Conservation (phyloP, 1,139 yeast species). For the Debaryomycetaceae sp. region DNA sequence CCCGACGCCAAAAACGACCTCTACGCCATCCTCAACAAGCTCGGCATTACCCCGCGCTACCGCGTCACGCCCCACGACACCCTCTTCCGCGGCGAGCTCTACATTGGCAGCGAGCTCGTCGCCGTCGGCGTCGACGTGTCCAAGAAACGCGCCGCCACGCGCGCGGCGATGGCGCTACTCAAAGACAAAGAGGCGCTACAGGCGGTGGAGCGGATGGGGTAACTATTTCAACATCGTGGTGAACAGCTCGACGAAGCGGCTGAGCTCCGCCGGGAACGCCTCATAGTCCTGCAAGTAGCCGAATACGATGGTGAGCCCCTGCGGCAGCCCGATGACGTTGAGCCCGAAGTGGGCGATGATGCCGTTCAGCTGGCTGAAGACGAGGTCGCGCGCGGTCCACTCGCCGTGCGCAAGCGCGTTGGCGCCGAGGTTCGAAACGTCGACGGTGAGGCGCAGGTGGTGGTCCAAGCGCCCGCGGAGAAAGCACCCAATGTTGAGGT, state of each 20-base stretch:
- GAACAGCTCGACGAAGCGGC: slow-evolving; percentile 5
- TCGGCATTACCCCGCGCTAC: slow-evolving; percentile 41
- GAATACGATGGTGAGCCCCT: slow-evolving; percentile 21
- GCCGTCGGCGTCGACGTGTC: slow-evolving; percentile 38
- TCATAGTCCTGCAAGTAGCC: slow-evolving; percentile 15
- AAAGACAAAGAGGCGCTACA: slow-evolving; percentile 27
- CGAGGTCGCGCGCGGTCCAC: slow-evolving; percentile 18
- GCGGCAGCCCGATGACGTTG: slow-evolving; percentile 16
- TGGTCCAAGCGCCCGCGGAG: slow-evolving; percentile 11
- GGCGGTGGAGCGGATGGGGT: slow-evolving; percentile 13
- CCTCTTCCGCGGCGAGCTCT: slow-evolving; percentile 33
- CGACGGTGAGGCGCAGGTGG: slow-evolving; percentile 16
- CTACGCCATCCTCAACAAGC: slow-evolving; percentile 40
- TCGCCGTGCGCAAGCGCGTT: slow-evolving; percentile 10
- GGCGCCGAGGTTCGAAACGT: slow-evolving; percentile 26
- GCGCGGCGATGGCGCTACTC: slow-evolving; percentile 45
- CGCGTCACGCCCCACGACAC: slow-evolving; percentile 25
- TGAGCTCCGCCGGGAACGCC: slow-evolving; percentile 4
- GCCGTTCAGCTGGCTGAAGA: slow-evolving; percentile 26
- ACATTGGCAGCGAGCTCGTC: slow-evolving; percentile 30
- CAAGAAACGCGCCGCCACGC: slow-evolving; percentile 40
- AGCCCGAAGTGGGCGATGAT: slow-evolving; percentile 17
- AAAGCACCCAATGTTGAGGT: slow-evolving; percentile 13
- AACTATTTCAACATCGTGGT: slow-evolving; percentile 1
- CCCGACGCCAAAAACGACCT: slow-evolving; percentile 38